Percentiles rank a stretch among this genome's conserved stretches.
These are phyloP conservation scores for Leccinum subtestaceum DNA, from an alignment of 768 basidiomycete species.

Conservation along the genomic window DNA sequence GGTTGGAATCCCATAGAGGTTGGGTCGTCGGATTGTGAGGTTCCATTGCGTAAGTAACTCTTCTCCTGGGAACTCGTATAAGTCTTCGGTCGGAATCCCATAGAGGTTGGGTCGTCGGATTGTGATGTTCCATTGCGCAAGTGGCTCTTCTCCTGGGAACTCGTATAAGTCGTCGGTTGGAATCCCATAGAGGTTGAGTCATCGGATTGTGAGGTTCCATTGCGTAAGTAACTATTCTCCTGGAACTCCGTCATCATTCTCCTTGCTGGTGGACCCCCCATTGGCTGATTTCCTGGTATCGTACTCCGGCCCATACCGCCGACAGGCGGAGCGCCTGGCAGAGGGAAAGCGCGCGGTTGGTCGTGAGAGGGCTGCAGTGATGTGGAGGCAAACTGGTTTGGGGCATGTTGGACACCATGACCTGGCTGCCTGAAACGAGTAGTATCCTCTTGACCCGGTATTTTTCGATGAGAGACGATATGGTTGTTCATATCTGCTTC, in stretches of 20 bases:
- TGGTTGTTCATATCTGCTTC: slow-evolving; percentile 27
- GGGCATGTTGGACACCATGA: slow-evolving; percentile 32
- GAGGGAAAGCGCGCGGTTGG: slow-evolving; percentile 48
- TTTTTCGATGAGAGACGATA: slow-evolving; percentile 37
- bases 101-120: too few species aligned
- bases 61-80: not conserved
- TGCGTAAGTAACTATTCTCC: not conserved
- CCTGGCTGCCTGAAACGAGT: slow-evolving; percentile 33
- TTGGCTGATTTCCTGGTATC: not conserved
- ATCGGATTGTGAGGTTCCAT: too few species aligned
- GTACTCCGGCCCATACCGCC: slow-evolving; percentile 4
- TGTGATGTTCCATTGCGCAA: too few species aligned
- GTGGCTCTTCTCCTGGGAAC: too few species aligned
- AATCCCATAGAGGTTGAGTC: too few species aligned
- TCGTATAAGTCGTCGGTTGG: too few species aligned
- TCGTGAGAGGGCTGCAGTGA: slow-evolving; percentile 39
- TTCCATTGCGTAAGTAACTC: too few species aligned
- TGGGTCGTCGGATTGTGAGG: too few species aligned
- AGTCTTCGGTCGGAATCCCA: too few species aligned
- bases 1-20: too few species aligned
- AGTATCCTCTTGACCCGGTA: slow-evolving; percentile 42
- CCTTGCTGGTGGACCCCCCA: too few species aligned
- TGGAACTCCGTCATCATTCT: not conserved
- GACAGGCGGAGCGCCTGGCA: slow-evolving; percentile 26
- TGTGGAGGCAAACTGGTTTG: slow-evolving; percentile 48